Conservation (phyloP, 192 early-diverging fungal species). For the Backusella macrospora region DNA sequence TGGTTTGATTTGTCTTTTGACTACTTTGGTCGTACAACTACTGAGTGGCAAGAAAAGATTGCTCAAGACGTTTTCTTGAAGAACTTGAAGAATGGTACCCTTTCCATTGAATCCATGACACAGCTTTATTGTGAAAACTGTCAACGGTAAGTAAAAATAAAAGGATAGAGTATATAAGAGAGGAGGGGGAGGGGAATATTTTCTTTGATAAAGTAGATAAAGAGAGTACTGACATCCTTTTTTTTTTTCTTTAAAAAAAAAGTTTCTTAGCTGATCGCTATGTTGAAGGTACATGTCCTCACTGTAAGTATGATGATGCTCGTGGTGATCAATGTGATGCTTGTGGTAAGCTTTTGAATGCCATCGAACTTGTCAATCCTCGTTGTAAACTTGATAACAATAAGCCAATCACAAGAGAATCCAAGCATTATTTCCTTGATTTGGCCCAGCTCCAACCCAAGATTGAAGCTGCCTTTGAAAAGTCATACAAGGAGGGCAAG, state of each 20-base stretch:
- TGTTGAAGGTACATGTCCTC: constrained; percentile 95
- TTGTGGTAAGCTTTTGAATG: constrained; percentile 89
- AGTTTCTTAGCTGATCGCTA: constrained; percentile 97
- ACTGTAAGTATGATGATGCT: constrained; percentile 88
- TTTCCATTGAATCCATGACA: constrained; percentile 74
- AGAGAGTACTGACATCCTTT: not conserved
- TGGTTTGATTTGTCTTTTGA: constrained; percentile 97
- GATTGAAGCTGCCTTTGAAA: constrained; percentile 76
- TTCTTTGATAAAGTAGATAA: not conserved
- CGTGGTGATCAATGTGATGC: constrained; percentile 99
- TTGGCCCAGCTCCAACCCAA: constrained; percentile 74
- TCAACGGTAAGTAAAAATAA: constrained; percentile 48
- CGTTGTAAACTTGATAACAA: constrained; percentile 92
- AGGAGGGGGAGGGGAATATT: too few relatives aligned
- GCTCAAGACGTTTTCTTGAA: constrained; percentile 88
- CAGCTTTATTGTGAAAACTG: constrained; percentile 93
- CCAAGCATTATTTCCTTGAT: constrained; percentile 91
- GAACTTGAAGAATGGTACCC: constrained; percentile 69
- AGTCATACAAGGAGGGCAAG: constrained; percentile 64
- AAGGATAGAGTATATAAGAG: too few relatives aligned
- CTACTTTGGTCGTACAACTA: constrained; percentile 94
- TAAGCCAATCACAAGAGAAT: constrained; percentile 77
- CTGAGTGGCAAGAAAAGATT: constrained; percentile 88
- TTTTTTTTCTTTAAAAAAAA: constrained; percentile 5
- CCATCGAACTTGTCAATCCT: constrained; percentile 90